Base-by-base conservation (phyloP, 352 stramenopile genomes). In the Globisporangium rhizosaccharum region DNA sequence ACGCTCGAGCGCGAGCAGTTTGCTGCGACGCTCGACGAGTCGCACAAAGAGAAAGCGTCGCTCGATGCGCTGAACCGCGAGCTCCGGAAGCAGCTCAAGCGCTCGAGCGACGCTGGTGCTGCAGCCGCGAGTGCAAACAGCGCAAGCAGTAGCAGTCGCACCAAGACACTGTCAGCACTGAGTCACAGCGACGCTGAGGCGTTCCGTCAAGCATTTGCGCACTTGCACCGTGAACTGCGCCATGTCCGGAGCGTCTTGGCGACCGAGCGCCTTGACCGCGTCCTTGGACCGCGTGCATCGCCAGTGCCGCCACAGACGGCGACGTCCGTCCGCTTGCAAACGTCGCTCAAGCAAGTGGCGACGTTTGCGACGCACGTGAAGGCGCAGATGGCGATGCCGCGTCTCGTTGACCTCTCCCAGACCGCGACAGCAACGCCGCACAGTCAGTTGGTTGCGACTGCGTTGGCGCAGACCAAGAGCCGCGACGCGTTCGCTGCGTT, bases 21-120 rank as follows among this genome's bases (percentile, higher is more conserved):
- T 51, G 73, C 85, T 18, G 55, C 75, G 50, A 69, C 82, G 25
- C 61, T 94, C 11, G 82, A 90, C 46, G 85, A 92, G 58, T 89
- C 74, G 12, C 85, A 92, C 62, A 94, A 94, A 65, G 82, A 94
- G 50, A 91, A 90, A 53, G 73, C 76, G 7, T 63, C 75, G 15
- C 59, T 92, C 17, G 87, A 90, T 57, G 71, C 77, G 18, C 45
- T 81, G 37, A 92, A 90, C 57, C 77, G 82, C 15, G 79, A 92
- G 42, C 67, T 94, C 12, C 82, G 82, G 10, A 94, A 94, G 61
- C 81, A 92, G 44, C 53, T 94, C 18, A 85, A 91, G 56, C 81
- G 82, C 23, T 76, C 71, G 2, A 91, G 72, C 46, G 80, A 91
- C 36, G 55, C 56, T 17, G 63, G 58, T 26, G 68, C 47, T 41